Percentiles rank a stretch among this genome's conserved stretches.
Conservation (phyloP, 2,329 filamentous ascomycete species). For the Cladosporium halotolerans region DNA sequence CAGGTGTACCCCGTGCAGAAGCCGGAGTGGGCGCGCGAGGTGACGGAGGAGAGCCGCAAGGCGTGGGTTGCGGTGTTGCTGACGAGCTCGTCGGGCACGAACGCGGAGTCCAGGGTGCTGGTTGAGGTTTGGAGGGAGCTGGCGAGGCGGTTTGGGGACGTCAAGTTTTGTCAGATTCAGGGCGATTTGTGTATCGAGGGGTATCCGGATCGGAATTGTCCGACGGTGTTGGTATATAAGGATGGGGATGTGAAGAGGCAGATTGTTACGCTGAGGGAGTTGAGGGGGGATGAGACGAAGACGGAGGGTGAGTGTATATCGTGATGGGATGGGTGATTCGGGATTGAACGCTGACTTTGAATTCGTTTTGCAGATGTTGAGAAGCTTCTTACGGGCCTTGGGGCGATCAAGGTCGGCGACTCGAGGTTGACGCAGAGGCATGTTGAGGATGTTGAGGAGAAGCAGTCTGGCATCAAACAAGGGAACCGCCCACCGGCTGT, state of each 20-base stretch:
- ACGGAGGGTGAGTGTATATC: slow-evolving; percentile 54
- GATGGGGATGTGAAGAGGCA: slow-evolving; percentile 90
- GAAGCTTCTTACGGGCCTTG: slow-evolving; percentile 71
- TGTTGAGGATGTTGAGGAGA: slow-evolving; percentile 50
- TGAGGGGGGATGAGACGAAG: slow-evolving; percentile 57
- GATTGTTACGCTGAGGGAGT: slow-evolving; percentile 76
- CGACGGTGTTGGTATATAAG: slow-evolving; percentile 86
- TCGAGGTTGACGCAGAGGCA: slow-evolving; percentile 62
- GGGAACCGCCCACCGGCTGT: slow-evolving; percentile 35
- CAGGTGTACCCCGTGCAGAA: slow-evolving; percentile 92
- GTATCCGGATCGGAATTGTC: slow-evolving; percentile 91
- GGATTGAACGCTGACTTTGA: background rate
- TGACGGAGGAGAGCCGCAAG: slow-evolving; percentile 80
- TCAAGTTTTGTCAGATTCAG: slow-evolving; percentile 96
- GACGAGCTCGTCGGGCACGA: slow-evolving; percentile 69
- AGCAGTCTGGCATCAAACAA: slow-evolving; percentile 49
- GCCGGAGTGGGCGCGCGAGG: slow-evolving; percentile 82
- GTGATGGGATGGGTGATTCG: background rate
- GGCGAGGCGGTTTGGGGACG: slow-evolving; percentile 77
- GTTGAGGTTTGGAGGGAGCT: slow-evolving; percentile 81
- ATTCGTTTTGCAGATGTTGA: slow-evolving; percentile 56
- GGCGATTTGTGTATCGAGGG: slow-evolving; percentile 91
- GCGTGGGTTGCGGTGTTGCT: slow-evolving; percentile 69
- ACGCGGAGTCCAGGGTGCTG: slow-evolving; percentile 77
- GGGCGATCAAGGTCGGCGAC: slow-evolving; percentile 72